phyloP scores from a whole-genome alignment of 106 monocot genomes.

The Platanthera zijinensis region DNA sequence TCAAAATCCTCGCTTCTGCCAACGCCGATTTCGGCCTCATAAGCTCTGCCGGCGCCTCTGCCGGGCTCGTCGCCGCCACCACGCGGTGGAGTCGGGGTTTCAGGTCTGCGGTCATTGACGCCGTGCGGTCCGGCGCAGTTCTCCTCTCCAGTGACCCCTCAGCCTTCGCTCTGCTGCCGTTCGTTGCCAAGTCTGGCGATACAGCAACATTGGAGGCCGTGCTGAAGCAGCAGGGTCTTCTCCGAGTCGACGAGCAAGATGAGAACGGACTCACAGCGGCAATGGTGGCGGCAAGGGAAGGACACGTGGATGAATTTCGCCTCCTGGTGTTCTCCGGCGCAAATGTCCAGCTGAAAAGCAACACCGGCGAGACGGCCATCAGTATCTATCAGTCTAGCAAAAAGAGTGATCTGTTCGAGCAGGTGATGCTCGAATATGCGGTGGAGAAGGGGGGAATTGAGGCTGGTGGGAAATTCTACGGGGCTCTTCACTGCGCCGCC shows the following conservation, averaged over 20 bases:
- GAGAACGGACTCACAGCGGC: constrained; percentile 40
- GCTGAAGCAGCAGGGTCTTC: constrained; percentile 16
- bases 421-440: constrained; percentile 70
- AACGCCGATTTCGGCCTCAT: constrained; percentile 67
- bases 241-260: constrained; percentile 50
- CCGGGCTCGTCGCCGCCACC: constrained; percentile 19
- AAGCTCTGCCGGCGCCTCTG: constrained; percentile 28
- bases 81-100: constrained; percentile 26
- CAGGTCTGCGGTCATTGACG: constrained; percentile 11
- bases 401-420: constrained; percentile 63
- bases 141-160: constrained; percentile 20
- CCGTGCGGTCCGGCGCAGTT: constrained; percentile 27
- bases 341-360: constrained; percentile 38
- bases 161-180: constrained; percentile 46
- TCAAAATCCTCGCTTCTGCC: constrained; percentile 29
- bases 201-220: constrained; percentile 32
- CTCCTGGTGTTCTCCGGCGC: constrained; percentile 54
- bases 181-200: constrained; percentile 37
- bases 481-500: constrained; percentile 50
- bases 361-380: constrained; percentile 43
- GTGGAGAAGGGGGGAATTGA: constrained; percentile 42
- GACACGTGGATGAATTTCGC: constrained; percentile 64
- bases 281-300: constrained; percentile 56
- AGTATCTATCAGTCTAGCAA: constrained; percentile 29
- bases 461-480: constrained; percentile 29